These are phyloP conservation scores for Blepharisma japonicum DNA, from an alignment of 73 alveolate genomes.

Conservation along the genomic window DNA sequence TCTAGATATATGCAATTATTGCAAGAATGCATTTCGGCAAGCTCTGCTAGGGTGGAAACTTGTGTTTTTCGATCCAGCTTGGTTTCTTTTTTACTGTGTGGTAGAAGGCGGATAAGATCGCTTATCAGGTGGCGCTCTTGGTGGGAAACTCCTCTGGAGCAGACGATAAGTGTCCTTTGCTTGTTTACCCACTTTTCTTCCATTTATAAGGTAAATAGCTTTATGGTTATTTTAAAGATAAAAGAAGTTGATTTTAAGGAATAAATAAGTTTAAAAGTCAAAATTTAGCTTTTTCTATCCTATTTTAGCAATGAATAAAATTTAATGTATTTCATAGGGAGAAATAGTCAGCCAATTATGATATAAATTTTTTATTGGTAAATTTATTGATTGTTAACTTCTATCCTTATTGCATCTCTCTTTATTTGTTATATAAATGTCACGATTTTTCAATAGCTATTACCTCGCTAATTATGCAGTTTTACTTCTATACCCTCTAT, in stretches of 20 bases:
- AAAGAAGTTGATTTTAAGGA: background rate
- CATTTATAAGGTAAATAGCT: constrained; percentile 51
- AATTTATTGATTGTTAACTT: too few species aligned
- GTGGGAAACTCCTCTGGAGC: constrained; percentile 87
- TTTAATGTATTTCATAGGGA: too few species aligned
- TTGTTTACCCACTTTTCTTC: constrained; percentile 83
- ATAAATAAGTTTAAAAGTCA: background rate
- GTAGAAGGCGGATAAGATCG: constrained; percentile 85
- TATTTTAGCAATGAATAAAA: constrained; percentile 17
- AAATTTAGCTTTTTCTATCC: background rate
- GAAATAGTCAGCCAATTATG: background rate
- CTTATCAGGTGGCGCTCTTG: constrained; percentile 75
- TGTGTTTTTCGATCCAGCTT: constrained; percentile 90
- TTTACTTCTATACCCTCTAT: background rate
- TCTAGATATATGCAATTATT: constrained; percentile 90
- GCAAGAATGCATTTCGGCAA: constrained; percentile 89
- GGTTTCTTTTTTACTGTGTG: constrained; percentile 95
- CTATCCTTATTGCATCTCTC: too few species aligned
- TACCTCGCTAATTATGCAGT: background rate
- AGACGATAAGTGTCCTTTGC: constrained; percentile 83
- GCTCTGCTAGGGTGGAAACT: constrained; percentile 75
- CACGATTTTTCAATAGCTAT: background rate
- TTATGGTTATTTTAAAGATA: background rate
- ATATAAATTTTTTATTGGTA: too few species aligned
- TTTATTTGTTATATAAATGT: background rate